Conservation (phyloP, 768 basidiomycete genomes). For the Lactifluus subvellereus region DNA sequence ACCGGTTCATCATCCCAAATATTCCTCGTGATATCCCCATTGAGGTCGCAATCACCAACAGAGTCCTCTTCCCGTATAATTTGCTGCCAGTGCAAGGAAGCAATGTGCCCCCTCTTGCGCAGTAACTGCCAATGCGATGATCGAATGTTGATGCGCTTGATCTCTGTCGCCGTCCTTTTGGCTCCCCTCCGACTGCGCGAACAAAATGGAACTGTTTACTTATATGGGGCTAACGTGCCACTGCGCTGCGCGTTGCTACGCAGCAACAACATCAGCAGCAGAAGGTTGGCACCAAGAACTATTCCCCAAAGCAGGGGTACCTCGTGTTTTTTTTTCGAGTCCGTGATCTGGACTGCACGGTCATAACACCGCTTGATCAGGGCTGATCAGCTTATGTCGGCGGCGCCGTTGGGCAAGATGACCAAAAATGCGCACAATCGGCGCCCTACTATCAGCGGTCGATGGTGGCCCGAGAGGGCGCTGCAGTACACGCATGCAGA, state of each 20-base stretch:
- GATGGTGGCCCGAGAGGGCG: background rate
- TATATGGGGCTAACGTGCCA: background rate
- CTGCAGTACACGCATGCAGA: no score
- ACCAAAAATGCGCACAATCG: background rate
- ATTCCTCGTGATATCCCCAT: background rate
- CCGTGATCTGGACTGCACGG: background rate
- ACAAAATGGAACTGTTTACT: background rate
- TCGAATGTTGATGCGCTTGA: background rate
- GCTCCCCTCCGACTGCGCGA: background rate
- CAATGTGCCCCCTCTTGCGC: background rate
- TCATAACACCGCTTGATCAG: background rate
- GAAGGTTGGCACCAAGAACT: background rate
- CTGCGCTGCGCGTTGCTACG: background rate
- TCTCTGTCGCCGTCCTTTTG: no score
- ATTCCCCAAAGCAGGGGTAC: background rate
- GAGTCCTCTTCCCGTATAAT: background rate
- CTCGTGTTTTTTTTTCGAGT: background rate
- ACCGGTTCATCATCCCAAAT: background rate
- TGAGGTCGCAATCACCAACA: background rate
- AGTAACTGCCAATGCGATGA: background rate
- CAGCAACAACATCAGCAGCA: background rate
- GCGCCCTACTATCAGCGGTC: background rate
- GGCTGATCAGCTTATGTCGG: background rate
- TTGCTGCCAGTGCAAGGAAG: background rate
- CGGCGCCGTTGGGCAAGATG: background rate